Evolutionary conservation across 1,284 basidiomycete species (phyloP).

Genomic region (Moniliella sp.): DNA sequence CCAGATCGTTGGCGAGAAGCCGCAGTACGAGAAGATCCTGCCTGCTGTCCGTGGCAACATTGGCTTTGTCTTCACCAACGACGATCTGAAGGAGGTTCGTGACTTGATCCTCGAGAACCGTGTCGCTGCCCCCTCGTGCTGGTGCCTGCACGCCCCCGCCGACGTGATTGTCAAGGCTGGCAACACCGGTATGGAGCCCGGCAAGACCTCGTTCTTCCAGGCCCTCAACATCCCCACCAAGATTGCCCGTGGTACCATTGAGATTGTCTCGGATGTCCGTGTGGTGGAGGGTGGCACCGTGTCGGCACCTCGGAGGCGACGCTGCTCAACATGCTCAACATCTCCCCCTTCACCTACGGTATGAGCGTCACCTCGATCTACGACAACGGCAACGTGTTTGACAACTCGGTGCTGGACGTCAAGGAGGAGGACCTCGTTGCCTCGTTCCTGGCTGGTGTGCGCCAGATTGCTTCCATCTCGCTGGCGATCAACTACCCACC

Average conservation of each 20-base stretch:
- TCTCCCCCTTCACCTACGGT: constrained; percentile 70
- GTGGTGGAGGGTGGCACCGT: constrained; percentile 77
- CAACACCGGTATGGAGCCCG: constrained; percentile 98
- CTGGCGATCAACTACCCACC: constrained; percentile 87
- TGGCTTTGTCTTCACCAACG: constrained; percentile 89
- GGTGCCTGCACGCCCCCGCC: constrained; percentile 77
- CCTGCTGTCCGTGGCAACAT: constrained; percentile 92
- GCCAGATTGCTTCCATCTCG: constrained; percentile 85
- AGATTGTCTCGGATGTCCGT: constrained; percentile 92
- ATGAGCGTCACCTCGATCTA: constrained; percentile 56
- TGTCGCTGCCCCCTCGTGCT: constrained; percentile 91
- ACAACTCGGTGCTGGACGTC: constrained; percentile 67
- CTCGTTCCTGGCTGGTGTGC: constrained; percentile 75
- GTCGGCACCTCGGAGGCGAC: constrained; percentile 94
- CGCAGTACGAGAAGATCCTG: constrained; percentile 79
- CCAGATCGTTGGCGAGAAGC: constrained; percentile 64
- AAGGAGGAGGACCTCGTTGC: constrained; percentile 72
- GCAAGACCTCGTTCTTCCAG: constrained; percentile 67
- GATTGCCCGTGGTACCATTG: constrained; percentile 98
- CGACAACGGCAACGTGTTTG: constrained; percentile 42
- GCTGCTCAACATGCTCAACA: constrained; percentile 94
- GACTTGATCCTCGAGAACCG: constrained; percentile 82
- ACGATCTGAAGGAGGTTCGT: constrained; percentile 82
- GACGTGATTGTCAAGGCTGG: constrained; percentile 79
- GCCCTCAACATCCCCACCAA: constrained; percentile 98